Base-by-base conservation (phyloP, 2,329 filamentous ascomycete genomes). In the Diaporthe humulicola region DNA sequence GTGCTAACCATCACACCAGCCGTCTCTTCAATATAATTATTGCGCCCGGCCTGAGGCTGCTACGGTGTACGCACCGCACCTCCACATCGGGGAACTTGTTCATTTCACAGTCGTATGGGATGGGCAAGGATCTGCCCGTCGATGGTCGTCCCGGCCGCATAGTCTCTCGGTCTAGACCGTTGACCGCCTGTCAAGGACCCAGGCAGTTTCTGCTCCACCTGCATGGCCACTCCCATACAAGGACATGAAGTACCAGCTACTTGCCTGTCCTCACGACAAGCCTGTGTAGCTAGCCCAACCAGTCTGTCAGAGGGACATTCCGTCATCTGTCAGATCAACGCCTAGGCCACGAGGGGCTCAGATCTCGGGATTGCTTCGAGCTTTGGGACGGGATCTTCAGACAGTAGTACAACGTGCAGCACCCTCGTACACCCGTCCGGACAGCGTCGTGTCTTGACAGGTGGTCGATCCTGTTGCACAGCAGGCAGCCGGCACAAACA, bases 101-200 rank as follows among this genome's bases (percentile, higher is more conserved):
- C 64, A 67, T 67, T 52, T 52, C 64, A 50, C 30, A 15, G 14
- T 10, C 45, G 25, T 22, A 67, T 17, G 30, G 14, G n/a, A 67
- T 25, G 22, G 61, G 64, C 64, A 67, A 52, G 64, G 64, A 67
- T 67, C 50, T 67, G 33, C 64, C 54, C 45, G 17, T 67, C 8
- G 45, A 67, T 10, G 64, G n/a, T n/a, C 30, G 64, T 67, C n/a
- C 14, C 15, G 19, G 64, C 30, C 38, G 45, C 64, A 38, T 67
- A 42, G 42, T 22, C 33, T 25, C 14, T 67, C n/a, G 64, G 64
- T 52, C 64, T 52, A 52, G 64, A 67, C 69, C 70, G 56, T 58
- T 70, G 74, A 75, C 74, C 74, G 74, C 74, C 74, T 61, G 42
- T 73, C 70, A 52, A 73, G 45, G 64, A 19, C 45, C 64, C 45